Conservation (phyloP, 2,329 filamentous ascomycete genomes). For the Thelonectria blattea region DNA sequence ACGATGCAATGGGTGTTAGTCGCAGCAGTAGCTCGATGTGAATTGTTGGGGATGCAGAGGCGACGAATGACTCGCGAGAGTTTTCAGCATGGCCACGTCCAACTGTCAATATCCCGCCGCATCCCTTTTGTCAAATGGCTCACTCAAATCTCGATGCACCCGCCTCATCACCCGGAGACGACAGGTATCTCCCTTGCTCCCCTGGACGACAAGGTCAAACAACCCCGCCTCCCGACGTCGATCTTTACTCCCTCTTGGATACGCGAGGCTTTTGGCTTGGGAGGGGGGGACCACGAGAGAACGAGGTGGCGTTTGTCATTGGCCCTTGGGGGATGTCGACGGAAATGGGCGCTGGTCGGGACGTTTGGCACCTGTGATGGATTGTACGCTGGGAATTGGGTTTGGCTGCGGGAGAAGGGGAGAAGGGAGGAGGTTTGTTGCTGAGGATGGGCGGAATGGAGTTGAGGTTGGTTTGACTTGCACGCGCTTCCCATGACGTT, state of each 20-base stretch:
- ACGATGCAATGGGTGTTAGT: not conserved
- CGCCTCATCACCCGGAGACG: not conserved
- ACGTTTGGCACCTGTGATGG: not conserved
- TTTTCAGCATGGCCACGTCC: not conserved
- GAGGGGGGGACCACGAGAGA: not conserved
- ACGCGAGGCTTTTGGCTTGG: not conserved
- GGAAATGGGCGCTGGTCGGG: not conserved
- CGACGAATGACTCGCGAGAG: not conserved
- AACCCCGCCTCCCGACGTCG: not conserved
- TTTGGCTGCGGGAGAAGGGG: not conserved
- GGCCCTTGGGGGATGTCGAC: not conserved
- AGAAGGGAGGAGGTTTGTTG: not conserved
- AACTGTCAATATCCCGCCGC: not conserved
- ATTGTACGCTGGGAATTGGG: slow-evolving; percentile 14
- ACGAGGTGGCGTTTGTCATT: not conserved
- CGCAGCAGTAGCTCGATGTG: not conserved
- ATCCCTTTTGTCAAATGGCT: slow-evolving; percentile 9
- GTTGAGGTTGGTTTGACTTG: too few species aligned
- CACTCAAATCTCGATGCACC: slow-evolving; percentile 16
- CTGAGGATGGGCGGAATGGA: not conserved
- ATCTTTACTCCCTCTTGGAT: not conserved
- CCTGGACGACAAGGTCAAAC: not conserved
- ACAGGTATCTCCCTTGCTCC: not conserved
- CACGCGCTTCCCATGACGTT: too few species aligned
- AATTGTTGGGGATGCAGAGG: not conserved